Conservation (phyloP, 2,329 filamentous ascomycete species). For the Fusarium goolgardi region DNA sequence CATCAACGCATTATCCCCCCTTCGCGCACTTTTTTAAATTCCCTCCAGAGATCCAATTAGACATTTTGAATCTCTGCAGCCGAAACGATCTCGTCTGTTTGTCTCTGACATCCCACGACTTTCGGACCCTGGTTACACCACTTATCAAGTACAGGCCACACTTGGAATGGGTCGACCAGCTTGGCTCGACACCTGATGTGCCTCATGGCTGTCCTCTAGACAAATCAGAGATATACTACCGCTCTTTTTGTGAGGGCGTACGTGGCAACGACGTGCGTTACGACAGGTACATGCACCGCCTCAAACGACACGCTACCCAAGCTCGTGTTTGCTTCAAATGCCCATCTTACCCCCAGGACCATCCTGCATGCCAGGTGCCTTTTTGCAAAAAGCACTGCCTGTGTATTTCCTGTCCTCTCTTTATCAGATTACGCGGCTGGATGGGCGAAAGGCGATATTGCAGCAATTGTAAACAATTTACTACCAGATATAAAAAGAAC, state of each 20-base stretch:
- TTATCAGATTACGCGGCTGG: conserved; percentile 5
- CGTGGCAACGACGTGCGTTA: fast-evolving
- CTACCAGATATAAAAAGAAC: neutral
- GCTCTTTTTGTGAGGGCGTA: neutral
- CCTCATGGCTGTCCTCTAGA: neutral
- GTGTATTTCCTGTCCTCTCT: conserved; percentile 21
- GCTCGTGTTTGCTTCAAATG: neutral
- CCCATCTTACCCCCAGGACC: neutral
- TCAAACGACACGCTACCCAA: neutral
- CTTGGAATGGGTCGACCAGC: conserved; percentile 14
- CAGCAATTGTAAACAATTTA: conserved; percentile 1
- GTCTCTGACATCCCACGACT: neutral
- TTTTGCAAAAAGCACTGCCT: conserved; percentile 21
- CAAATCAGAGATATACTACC: fast-evolving
- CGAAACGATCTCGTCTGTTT: conserved; percentile 18
- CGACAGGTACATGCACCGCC: neutral
- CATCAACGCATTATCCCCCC: neutral
- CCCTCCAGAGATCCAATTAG: conserved; percentile 15
- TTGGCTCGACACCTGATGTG: neutral
- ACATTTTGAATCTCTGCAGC: conserved; percentile 1
- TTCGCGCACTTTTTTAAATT: conserved; percentile 11
- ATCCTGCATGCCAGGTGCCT: neutral
- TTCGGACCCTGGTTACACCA: neutral
- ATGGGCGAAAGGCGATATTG: conserved; percentile 14
- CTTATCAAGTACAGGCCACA: neutral